A percentile compares a stretch with the other conserved stretches of the same genome.
phyloP scores from a whole-genome alignment of 371 early-diverging fungal species.

The Mortierella polycephala region DNA sequence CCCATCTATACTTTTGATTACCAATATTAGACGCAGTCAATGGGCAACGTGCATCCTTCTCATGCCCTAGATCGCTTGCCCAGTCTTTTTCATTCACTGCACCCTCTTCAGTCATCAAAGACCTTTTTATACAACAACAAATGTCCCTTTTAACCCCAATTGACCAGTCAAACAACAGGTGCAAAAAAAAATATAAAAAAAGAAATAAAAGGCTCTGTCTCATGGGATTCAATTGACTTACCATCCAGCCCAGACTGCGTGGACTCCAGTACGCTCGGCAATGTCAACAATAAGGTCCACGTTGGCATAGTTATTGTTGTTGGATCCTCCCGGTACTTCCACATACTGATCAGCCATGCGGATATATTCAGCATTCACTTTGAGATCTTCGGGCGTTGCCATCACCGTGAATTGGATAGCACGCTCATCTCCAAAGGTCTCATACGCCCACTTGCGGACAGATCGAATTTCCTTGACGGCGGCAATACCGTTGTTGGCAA shows the following conservation, averaged over 20 bases:
- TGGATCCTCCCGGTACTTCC: constrained; percentile 96
- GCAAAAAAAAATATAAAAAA: not conserved
- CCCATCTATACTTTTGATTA: not conserved
- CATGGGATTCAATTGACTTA: constrained; percentile 14
- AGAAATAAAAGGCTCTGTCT: not conserved
- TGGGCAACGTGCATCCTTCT: not conserved
- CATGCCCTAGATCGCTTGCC: too few species aligned
- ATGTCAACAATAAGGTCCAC: constrained; percentile 97
- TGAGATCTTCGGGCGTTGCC: constrained; percentile 98
- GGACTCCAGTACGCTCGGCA: constrained; percentile 94
- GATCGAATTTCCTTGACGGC: constrained; percentile 99
- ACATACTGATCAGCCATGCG: constrained; percentile 98
- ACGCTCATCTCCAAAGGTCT: constrained; percentile 96
- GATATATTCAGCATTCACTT: constrained; percentile 97
- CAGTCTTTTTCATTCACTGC: too few species aligned
- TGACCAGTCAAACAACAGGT: too few species aligned
- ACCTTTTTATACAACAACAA: too few species aligned
- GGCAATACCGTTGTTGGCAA: constrained; percentile 99
- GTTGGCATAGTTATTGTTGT: constrained; percentile 98
- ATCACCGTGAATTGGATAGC: constrained; percentile 98
- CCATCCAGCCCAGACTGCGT: constrained; percentile 73
- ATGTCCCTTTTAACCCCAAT: too few species aligned
- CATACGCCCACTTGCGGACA: constrained; percentile 98
- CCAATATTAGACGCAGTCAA: not conserved
- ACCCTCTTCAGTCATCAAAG: too few species aligned